Base-by-base conservation (phyloP, 805 yeast genomes). In the Metschnikowia sp. region DNA sequence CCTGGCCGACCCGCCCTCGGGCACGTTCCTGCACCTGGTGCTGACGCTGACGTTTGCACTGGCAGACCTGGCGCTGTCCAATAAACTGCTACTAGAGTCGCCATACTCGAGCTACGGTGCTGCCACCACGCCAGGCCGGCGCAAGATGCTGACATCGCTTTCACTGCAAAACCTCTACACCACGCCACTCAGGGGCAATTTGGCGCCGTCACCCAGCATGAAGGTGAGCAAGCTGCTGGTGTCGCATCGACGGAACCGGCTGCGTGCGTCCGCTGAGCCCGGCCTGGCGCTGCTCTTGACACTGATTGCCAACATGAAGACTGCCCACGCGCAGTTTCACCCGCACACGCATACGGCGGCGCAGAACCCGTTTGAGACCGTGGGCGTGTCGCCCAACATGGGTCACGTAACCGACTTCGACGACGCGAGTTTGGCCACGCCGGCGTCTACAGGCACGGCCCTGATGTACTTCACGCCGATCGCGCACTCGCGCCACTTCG, bases 11-110 rank as follows among this genome's bases (percentile, higher is more conserved):
- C 59, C 59, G 36, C 59, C 59, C 19, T 39, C 35, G 35, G 57
- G 57, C 34, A 45, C 50, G 11, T 54, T 52, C 39, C 33, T 51
- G 26, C 55, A 54, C 43, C 39, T 44, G 32, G 35, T 38, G 28
- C 46, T 51, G 32, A 34, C 44, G 26, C 37, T 48, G 39, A 64
- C 68, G n/a, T 55, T 65, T 12, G 63, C 61, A 40, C 65, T 68
- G 41, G 45, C 58, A 37, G 76, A 71, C 40, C 63, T 68, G 31
- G 59, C 70, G 34, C 75, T 74, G 10, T 65, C 70, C 35, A 66
- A 66, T 54, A 72, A 65, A 40, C 66, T 68, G 45, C 57, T 67
- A 13, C 51, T 60, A 46, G 72, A 65, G 47, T 59, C 66, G 26
- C 70, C 73, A 4, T 54, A 58, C 41, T 61, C 68, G n/a, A 47